A percentile compares a stretch with the other conserved stretches of the same genome.
Evolutionary conservation across 1,284 basidiomycete genomes (phyloP).

Genomic region (Sporisorium sorghi): DNA sequence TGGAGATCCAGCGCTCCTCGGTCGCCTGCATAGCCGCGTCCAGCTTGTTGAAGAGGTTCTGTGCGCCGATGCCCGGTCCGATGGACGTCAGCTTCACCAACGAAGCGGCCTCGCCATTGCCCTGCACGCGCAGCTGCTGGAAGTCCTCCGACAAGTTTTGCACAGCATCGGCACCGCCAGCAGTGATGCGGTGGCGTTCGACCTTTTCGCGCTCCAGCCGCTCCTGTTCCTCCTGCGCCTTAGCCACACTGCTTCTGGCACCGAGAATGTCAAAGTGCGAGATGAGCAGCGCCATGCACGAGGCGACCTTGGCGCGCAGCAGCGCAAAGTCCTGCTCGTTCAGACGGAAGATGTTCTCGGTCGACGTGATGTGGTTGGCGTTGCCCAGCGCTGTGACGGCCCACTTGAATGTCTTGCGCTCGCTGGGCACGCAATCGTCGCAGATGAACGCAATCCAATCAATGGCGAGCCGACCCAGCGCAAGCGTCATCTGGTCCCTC

Average conservation of each 20-base stretch:
- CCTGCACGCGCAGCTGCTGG: conserved; percentile 27
- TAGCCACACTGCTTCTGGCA: conserved; percentile 64
- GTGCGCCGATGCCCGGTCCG: conserved; percentile 51
- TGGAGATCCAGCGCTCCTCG: conserved; percentile 60
- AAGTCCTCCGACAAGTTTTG: conserved; percentile 44
- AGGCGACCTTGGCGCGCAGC: conserved; percentile 90
- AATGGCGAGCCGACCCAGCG: conserved; percentile 62
- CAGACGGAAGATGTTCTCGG: conserved; percentile 87
- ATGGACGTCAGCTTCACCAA: conserved; percentile 63
- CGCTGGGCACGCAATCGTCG: conserved; percentile 95
- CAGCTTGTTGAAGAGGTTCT: conserved; percentile 52
- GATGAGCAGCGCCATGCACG: conserved; percentile 94
- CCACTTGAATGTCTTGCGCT: conserved; percentile 97
- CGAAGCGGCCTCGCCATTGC: conserved; percentile 71
- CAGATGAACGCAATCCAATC: conserved; percentile 97
- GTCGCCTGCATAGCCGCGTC: conserved; percentile 59
- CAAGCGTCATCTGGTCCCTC: conserved; percentile 62
- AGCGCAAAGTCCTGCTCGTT: conserved; percentile 82
- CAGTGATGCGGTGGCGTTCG: conserved; percentile 51
- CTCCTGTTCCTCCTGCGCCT: conserved; percentile 65
- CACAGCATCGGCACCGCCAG: conserved; percentile 35
- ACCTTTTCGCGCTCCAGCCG: conserved; percentile 58
- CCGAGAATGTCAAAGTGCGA: conserved; percentile 91
- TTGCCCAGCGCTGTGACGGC: conserved; percentile 96
- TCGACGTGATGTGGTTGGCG: conserved; percentile 85